Percentiles rank a stretch among this genome's conserved stretches.
phyloP scores from a whole-genome alignment of 768 basidiomycete species.

The Mrakia blollopis region DNA sequence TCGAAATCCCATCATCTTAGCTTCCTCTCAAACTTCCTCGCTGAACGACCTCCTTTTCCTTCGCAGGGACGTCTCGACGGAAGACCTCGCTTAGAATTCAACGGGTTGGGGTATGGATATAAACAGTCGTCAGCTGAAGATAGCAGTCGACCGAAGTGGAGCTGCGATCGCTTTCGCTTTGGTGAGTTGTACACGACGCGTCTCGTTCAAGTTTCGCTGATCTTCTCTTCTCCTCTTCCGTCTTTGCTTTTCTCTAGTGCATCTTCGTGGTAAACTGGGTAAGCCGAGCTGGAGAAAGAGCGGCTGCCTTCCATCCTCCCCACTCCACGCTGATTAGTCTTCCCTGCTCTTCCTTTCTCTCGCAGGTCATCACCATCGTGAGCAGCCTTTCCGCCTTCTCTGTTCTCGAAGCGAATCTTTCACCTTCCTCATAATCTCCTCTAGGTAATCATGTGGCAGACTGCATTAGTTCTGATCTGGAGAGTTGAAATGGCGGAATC shows the following conservation, averaged over 20 bases:
- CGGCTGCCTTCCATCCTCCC: not conserved
- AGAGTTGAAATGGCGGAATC: not conserved
- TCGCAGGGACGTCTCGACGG: not conserved
- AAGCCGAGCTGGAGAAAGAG: not conserved
- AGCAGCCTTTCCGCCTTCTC: too few relatives aligned
- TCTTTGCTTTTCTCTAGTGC: not conserved
- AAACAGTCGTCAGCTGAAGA: not conserved
- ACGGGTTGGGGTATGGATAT: not conserved
- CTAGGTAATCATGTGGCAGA: not conserved
- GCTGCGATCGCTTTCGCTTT: not conserved
- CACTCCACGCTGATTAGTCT: not conserved
- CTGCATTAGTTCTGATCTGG: not conserved
- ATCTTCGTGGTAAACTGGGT: constrained; percentile 10
- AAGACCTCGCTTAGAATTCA: not conserved
- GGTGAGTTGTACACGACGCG: too few relatives aligned
- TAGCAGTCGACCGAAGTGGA: not conserved
- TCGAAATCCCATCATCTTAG: not conserved
- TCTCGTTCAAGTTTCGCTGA: too few relatives aligned
- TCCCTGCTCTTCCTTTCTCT: too few relatives aligned
- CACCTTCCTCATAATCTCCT: too few relatives aligned
- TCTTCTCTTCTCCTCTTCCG: too few relatives aligned
- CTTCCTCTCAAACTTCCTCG: not conserved
- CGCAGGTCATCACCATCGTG: constrained; percentile 5
- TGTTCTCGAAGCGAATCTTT: too few relatives aligned
- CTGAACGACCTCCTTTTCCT: not conserved